Percentiles rank a stretch among this genome's conserved stretches.
phyloP scores from a whole-genome alignment of 176 grass and related monocot species.

The Eragrostis nindensis region DNA sequence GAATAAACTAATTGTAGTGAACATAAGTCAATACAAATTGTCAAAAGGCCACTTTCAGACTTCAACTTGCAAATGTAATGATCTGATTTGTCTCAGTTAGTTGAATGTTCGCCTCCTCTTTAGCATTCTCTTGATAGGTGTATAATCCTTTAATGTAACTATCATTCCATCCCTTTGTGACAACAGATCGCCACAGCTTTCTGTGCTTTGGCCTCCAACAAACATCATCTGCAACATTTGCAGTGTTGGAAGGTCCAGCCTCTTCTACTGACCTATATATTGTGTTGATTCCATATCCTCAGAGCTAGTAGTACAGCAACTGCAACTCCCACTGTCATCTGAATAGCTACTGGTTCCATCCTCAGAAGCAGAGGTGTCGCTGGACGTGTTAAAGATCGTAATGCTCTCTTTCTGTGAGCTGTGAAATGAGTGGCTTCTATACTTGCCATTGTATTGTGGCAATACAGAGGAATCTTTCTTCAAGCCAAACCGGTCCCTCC shows the following conservation, averaged over 20 bases:
- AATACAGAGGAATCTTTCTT: slow-evolving; percentile 53
- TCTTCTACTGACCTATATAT: slow-evolving; percentile 34
- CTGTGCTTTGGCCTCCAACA: slow-evolving; percentile 27
- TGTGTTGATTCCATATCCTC: slow-evolving; percentile 35
- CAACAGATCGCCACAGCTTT: slow-evolving; percentile 17
- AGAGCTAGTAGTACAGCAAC: slow-evolving; percentile 34
- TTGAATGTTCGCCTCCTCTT: slow-evolving; percentile 68
- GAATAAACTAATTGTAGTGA: too few species aligned
- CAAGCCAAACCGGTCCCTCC: slow-evolving; percentile 43
- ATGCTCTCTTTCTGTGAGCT: slow-evolving; percentile 53
- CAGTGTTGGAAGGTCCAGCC: slow-evolving; percentile 45
- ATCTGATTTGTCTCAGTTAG: slow-evolving; percentile 34
- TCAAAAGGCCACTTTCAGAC: too few species aligned
- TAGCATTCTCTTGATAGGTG: slow-evolving; percentile 41
- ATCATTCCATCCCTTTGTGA: not conserved
- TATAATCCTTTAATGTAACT: slow-evolving; percentile 6
- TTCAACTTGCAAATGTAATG: not conserved
- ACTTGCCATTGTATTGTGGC: slow-evolving; percentile 59
- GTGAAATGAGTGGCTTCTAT: slow-evolving; percentile 79
- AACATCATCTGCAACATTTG: slow-evolving; percentile 27
- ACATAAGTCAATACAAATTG: too few species aligned
- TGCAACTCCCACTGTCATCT: slow-evolving; percentile 32
- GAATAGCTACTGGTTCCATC: slow-evolving; percentile 44
- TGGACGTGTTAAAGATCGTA: slow-evolving; percentile 57
- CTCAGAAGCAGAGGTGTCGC: slow-evolving; percentile 50